Conservation (phyloP, 768 basidiomycete species). For the Multifurca ochricompacta region DNA sequence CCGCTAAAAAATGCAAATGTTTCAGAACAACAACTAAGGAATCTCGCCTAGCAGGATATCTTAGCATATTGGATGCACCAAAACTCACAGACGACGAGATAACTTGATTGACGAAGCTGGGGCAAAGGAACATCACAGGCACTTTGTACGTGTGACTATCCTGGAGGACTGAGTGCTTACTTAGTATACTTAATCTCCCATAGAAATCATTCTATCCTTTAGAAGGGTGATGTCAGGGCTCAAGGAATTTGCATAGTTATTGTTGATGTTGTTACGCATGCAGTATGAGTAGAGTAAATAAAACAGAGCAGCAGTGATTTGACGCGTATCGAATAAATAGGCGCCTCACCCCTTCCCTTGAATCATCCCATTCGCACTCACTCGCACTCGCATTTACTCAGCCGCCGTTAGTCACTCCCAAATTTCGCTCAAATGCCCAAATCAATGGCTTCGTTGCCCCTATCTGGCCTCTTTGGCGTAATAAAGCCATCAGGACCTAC, state of each 20-base stretch:
- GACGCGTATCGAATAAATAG: too few species aligned
- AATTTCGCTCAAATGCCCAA: constrained; percentile 4
- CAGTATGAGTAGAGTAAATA: too few species aligned
- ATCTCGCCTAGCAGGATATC: constrained; percentile 40
- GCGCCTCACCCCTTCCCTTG: too few species aligned
- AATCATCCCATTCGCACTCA: too few species aligned
- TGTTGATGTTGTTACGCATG: not conserved
- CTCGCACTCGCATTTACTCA: too few species aligned
- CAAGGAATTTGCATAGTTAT: not conserved
- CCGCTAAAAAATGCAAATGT: not conserved
- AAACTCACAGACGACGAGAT: constrained; percentile 26
- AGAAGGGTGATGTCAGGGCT: not conserved
- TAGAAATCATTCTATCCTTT: not conserved
- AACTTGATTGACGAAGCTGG: constrained; percentile 26
- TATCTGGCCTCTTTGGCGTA: constrained; percentile 81
- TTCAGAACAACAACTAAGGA: constrained; percentile 34
- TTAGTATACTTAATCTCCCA: not conserved
- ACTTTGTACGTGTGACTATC: constrained; percentile 22
- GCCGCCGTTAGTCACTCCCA: not conserved
- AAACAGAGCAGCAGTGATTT: too few species aligned
- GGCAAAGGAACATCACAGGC: constrained; percentile 26
- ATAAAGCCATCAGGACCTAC: constrained; percentile 89
- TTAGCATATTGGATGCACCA: constrained; percentile 37
- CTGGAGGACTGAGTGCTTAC: not conserved
- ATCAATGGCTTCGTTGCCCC: constrained; percentile 39